These are phyloP conservation scores for Didymosphaeria variabile DNA, from an alignment of 2,329 filamentous ascomycete species.

Conservation along the genomic window DNA sequence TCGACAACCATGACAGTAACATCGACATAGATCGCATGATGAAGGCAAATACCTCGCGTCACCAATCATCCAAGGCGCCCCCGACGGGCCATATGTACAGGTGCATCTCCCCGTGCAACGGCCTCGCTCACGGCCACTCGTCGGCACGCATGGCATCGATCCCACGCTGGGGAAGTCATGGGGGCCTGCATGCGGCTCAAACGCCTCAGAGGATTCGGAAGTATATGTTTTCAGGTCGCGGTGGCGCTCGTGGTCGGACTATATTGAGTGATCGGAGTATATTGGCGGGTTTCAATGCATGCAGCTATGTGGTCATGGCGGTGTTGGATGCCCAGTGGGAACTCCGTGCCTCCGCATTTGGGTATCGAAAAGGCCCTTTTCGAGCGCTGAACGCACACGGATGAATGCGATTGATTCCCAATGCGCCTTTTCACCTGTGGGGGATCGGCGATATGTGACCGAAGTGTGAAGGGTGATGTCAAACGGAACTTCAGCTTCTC, in stretches of 20 bases:
- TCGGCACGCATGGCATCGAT: neutral
- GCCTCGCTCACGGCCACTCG: neutral
- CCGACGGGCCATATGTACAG: neutral
- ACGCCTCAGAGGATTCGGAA: neutral
- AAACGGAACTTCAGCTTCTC: neutral
- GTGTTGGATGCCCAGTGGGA: constrained; percentile 9
- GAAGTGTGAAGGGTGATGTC: neutral
- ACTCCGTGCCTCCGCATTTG: neutral
- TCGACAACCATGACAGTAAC: neutral
- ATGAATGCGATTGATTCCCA: neutral
- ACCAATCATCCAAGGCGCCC: too few relatives aligned
- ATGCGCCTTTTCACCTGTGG: neutral
- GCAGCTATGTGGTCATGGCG: neutral
- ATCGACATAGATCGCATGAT: neutral
- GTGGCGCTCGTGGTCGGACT: neutral
- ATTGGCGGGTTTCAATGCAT: constrained; percentile 5
- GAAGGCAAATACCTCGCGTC: too few relatives aligned
- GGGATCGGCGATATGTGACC: neutral
- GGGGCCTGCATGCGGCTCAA: neutral
- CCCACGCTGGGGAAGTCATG: neutral
- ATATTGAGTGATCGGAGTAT: neutral
- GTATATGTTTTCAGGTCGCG: neutral
- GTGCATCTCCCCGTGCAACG: neutral
- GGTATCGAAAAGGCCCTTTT: neutral
- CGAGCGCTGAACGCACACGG: too few relatives aligned